Evolutionary conservation across 2,329 filamentous ascomycete genomes (phyloP), one percentile per base, ranked within the genome.

Genomic region (Colletotrichum sp.): DNA sequence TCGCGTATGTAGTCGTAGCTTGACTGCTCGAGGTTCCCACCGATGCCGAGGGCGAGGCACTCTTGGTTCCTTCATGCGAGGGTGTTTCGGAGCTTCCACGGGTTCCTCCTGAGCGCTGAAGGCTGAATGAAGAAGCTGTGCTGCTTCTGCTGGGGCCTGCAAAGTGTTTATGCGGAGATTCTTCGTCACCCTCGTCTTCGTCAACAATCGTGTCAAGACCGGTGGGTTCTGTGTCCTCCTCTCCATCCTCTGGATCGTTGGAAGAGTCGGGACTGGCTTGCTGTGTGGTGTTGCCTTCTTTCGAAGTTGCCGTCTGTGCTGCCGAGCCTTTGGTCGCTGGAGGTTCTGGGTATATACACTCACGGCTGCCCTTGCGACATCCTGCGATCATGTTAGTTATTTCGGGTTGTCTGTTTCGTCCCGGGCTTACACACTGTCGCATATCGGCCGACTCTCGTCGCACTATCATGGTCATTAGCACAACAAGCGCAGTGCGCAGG

Each of bases 291-390:
- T 80, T 61, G 64, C 78, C 52, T n/a, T 90, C 87, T 78, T 86
- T 88, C 27, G 83, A 80, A 78, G 84, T 82, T 55, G 84, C 78
- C 39, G 81, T 77, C 64, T 83, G 78, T 60, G 80, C 78, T 32
- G 77, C 72, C 65, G 84, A 79, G 28, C 85, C 82, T 77, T 88
- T 90, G 52, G 86, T 80, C 12, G 86, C 83, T 63, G 91, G 86
- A 34, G 93, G 88, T 64, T 96, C 95, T 4, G 97, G 96, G 83
- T 98, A 99, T 74, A 94, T 89, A 83, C 97, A 99, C 78, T 98
- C 95, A 85, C 97, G 91, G 79, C 93, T 94, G 66, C 96, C 97
- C 85, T 98, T 99, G 80, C 93, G 94, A 84, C 97, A 99, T 81
- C 96, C 96, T 94, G 77, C 57, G 16, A 66, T 27, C 66, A 71